Conservation (phyloP, 306 rosid genomes). For the Cucurbita moschata region DNA sequence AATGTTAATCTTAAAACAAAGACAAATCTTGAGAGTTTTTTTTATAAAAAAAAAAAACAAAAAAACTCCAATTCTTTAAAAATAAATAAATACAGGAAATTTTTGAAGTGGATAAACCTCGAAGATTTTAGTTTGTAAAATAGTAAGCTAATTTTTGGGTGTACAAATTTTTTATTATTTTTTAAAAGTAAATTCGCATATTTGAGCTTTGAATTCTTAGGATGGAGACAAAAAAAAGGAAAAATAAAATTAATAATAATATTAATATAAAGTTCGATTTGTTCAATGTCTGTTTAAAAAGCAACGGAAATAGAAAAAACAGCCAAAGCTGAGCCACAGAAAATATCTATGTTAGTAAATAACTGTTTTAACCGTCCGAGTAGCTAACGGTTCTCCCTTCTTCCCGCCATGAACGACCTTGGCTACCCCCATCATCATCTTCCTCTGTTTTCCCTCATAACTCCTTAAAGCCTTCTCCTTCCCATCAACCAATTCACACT, state of each 20-base stretch:
- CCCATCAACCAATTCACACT: neutral
- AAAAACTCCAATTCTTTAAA: too few relatives aligned
- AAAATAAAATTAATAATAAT: too few relatives aligned
- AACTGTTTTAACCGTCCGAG: neutral
- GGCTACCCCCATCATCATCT: neutral
- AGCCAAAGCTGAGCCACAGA: neutral
- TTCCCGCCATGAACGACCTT: neutral
- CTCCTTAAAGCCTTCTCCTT: neutral
- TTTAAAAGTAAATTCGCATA: too few relatives aligned
- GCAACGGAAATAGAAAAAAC: neutral
- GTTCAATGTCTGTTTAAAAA: neutral
- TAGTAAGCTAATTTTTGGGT: too few relatives aligned
- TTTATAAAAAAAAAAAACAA: too few relatives aligned
- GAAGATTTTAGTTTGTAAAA: too few relatives aligned
- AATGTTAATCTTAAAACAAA: too few relatives aligned
- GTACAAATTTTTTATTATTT: too few relatives aligned
- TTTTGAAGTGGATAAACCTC: too few relatives aligned
- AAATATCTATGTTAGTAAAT: neutral
- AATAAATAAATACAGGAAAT: too few relatives aligned
- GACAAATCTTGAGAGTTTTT: too few relatives aligned
- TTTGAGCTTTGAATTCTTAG: neutral
- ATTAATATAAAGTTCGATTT: too few relatives aligned
- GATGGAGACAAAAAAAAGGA: neutral
- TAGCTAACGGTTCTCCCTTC: neutral
- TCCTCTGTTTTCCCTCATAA: neutral